Evolutionary conservation across 805 yeast genomes (phyloP).

Genomic region (Kurtzmaniella cleridarum): DNA sequence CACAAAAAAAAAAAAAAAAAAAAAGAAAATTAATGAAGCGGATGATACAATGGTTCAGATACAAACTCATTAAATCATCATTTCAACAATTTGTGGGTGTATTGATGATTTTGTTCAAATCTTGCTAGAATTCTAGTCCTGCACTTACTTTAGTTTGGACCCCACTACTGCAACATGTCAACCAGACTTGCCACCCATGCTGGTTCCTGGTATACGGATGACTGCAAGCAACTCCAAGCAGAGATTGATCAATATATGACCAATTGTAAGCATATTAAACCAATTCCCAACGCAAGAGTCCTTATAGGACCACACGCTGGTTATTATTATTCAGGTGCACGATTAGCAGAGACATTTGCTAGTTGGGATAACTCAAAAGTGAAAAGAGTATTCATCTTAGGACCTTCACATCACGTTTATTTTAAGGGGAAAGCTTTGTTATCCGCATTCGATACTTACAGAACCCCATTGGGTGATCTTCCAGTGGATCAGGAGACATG

Average conservation of each 20-base stretch:
- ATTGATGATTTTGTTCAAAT: not conserved
- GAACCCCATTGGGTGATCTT: constrained; percentile 79
- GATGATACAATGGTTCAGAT: too few relatives aligned
- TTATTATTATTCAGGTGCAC: constrained; percentile 70
- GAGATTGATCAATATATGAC: constrained; percentile 49
- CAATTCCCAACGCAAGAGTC: constrained; percentile 32
- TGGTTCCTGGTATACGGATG: constrained; percentile 79
- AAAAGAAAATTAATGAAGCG: too few relatives aligned
- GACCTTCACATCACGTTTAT: constrained; percentile 91
- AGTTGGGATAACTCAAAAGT: constrained; percentile 57
- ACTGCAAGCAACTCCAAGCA: constrained; percentile 33
- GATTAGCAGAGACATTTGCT: constrained; percentile 72
- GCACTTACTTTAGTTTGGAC: not conserved
- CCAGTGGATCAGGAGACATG: constrained; percentile 54
- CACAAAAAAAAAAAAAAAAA: too few relatives aligned
- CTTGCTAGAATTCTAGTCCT: not conserved
- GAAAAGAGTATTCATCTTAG: constrained; percentile 70
- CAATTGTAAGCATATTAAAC: constrained; percentile 31
- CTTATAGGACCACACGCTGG: constrained; percentile 76
- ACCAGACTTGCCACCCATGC: constrained; percentile 76
- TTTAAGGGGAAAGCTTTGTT: constrained; percentile 56
- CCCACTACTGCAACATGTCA: constrained; percentile 3
- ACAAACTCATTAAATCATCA: too few relatives aligned
- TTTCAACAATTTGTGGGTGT: not conserved
- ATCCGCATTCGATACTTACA: constrained; percentile 49